A percentile compares a stretch with the other conserved stretches of the same genome.
These are phyloP conservation scores for Phytophthora hybrid DNA, from an alignment of 352 stramenopile species.

Conservation along the genomic window DNA sequence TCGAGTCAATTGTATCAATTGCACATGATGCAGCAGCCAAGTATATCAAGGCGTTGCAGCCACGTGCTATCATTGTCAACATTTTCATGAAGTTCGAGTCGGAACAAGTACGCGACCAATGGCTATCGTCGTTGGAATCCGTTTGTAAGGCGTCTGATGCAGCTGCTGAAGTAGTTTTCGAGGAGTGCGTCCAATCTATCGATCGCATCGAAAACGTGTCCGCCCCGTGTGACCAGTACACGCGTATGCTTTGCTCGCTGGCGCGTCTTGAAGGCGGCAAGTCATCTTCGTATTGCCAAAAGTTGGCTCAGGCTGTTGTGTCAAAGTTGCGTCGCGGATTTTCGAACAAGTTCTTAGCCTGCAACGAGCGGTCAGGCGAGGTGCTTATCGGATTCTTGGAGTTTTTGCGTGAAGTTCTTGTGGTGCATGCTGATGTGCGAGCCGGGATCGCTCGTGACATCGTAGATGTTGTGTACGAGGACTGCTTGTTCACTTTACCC, in stretches of 20 bases:
- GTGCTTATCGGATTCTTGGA: constrained; percentile 82
- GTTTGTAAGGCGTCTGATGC: constrained; percentile 64
- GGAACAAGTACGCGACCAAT: constrained; percentile 87
- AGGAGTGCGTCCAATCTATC: constrained; percentile 74
- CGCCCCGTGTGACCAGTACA: constrained; percentile 77
- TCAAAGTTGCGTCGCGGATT: constrained; percentile 75
- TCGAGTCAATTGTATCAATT: constrained; percentile 82
- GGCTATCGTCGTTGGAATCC: constrained; percentile 81
- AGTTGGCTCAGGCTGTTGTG: constrained; percentile 60
- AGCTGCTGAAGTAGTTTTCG: constrained; percentile 62
- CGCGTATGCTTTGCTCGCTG: constrained; percentile 74
- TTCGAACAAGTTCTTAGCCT: constrained; percentile 82
- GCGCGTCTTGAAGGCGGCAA: constrained; percentile 63
- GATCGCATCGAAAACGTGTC: constrained; percentile 67
- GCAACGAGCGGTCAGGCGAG: constrained; percentile 72
- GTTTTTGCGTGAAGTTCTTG: constrained; percentile 77
- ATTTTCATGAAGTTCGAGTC: constrained; percentile 73
- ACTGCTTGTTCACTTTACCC: constrained; percentile 87
- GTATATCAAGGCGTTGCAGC: constrained; percentile 62
- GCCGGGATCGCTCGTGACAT: constrained; percentile 66
- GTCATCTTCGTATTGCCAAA: constrained; percentile 56
- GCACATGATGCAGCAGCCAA: constrained; percentile 68
- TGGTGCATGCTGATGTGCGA: constrained; percentile 60
- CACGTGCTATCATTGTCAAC: constrained; percentile 55
- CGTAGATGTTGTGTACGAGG: constrained; percentile 85